phyloP scores from a whole-genome alignment of 768 basidiomycete species.

The Agrocybe praecox region DNA sequence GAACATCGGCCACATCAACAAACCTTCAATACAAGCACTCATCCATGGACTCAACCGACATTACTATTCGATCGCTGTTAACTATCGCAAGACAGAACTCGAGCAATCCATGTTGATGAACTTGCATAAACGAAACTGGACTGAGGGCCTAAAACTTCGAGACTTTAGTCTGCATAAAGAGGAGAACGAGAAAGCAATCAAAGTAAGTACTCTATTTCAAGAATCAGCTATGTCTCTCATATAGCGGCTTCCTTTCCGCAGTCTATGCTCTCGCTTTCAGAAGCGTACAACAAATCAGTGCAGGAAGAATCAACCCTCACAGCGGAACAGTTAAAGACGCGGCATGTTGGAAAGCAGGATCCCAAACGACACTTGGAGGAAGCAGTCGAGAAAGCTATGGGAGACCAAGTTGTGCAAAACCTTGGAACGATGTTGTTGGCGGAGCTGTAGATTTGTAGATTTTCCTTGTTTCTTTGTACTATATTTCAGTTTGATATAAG shows the following conservation, averaged over 20 bases:
- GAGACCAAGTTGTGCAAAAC: conserved; percentile 95
- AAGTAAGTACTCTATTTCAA: conserved; percentile 54
- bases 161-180: conserved; percentile 92
- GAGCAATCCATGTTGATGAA: conserved; percentile 99
- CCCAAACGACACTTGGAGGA: conserved; percentile 98
- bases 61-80: conserved; percentile 97
- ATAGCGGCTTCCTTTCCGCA: conserved; percentile 31
- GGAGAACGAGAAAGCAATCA: conserved; percentile 90
- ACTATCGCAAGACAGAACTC: conserved; percentile 97
- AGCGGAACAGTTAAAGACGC: conserved; percentile 91
- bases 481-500: conserved; percentile 7
- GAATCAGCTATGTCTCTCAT: background rate
- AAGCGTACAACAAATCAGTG: conserved; percentile 96
- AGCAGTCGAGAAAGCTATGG: conserved; percentile 97
- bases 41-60: conserved; percentile 98
- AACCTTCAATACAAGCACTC: conserved; percentile 98
- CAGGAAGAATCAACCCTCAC: conserved; percentile 98
- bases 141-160: conserved; percentile 89
- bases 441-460: conserved; percentile 74
- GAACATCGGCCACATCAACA: conserved; percentile 98
- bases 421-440: conserved; percentile 93
- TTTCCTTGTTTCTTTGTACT: conserved; percentile 19
- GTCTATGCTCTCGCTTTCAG: conserved; percentile 93
- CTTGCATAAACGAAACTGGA: conserved; percentile 98
- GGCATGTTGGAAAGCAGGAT: conserved; percentile 97